Conservation (phyloP, 2,329 filamentous ascomycete species). For the Daldinia sp. region DNA sequence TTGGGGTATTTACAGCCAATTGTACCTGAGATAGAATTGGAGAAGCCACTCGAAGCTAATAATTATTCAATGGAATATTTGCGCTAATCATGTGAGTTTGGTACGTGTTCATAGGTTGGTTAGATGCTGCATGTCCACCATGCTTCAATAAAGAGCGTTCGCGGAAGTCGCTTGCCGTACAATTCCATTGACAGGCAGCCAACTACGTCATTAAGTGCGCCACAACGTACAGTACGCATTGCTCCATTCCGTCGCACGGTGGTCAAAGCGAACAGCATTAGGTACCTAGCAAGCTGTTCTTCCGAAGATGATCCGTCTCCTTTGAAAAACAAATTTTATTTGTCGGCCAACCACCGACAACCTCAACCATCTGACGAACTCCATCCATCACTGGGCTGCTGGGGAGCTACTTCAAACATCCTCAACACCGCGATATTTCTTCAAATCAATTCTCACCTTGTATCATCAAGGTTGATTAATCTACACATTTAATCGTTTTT, state of each 20-base stretch:
- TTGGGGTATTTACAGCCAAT: constrained; percentile 1
- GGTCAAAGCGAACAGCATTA: not conserved
- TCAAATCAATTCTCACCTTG: constrained; percentile 25
- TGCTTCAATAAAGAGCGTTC: not conserved
- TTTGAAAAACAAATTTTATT: constrained; percentile 42
- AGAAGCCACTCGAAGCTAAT: not conserved
- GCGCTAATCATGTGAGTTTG: not conserved
- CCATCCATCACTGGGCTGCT: constrained; percentile 26
- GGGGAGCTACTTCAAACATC: constrained; percentile 33
- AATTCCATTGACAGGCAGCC: constrained; percentile 12
- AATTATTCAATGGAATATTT: not conserved
- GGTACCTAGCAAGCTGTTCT: constrained; percentile 15
- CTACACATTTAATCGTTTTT: constrained; percentile 4
- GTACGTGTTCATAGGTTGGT: not conserved
- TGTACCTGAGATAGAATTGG: not conserved
- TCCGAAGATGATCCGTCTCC: constrained; percentile 36
- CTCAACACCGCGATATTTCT: constrained; percentile 28
- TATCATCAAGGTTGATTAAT: constrained; percentile 35
- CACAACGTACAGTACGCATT: constrained; percentile 9
- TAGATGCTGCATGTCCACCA: not conserved
- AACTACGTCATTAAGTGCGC: constrained; percentile 26
- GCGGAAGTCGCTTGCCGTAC: constrained; percentile 2
- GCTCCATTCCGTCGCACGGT: constrained; percentile 17
- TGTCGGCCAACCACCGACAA: constrained; percentile 38
- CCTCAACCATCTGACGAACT: constrained; percentile 21